Percentiles rank a stretch among this genome's conserved stretches.
Conservation (phyloP, 495 filamentous ascomycete genomes). For the Lasiosphaeria ovina region DNA sequence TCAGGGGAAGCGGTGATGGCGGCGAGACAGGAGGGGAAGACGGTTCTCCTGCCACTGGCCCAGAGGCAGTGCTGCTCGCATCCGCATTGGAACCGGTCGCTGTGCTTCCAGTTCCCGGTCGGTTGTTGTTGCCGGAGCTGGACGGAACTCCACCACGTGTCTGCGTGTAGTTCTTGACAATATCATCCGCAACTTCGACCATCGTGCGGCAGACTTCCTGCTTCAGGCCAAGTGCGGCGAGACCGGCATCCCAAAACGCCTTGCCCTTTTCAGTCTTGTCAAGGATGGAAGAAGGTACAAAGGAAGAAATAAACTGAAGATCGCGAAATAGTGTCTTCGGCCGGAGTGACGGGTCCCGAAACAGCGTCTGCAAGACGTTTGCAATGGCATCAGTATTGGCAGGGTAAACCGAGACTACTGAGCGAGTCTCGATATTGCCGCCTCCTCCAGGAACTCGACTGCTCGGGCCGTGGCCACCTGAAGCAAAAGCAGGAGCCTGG, state of each 20-base stretch:
- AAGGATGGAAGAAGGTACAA: constrained; percentile 76
- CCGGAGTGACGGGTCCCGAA: constrained; percentile 71
- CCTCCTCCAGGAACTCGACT: constrained; percentile 25
- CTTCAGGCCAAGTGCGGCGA: constrained; percentile 85
- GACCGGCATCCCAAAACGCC: constrained; percentile 90
- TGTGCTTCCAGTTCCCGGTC: constrained; percentile 28
- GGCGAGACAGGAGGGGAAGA: constrained; percentile 25
- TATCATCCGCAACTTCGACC: constrained; percentile 82
- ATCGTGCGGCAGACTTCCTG: constrained; percentile 85
- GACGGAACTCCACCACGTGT: constrained; percentile 31
- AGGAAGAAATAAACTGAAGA: constrained; percentile 90
- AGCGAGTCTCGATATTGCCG: constrained; percentile 40
- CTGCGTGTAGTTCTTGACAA: constrained; percentile 57
- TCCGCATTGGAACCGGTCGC: constrained; percentile 18
- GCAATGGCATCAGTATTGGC: constrained; percentile 73
- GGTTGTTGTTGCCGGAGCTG: constrained; percentile 17
- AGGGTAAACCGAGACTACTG: constrained; percentile 41
- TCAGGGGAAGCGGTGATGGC: constrained; percentile 43
- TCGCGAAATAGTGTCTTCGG: constrained; percentile 93
- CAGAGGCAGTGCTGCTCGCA: constrained; percentile 16
- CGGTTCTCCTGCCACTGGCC: constrained; percentile 11
- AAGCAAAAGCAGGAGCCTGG: constrained; percentile 28
- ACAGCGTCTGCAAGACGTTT: constrained; percentile 72
- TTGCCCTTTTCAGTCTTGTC: constrained; percentile 86
- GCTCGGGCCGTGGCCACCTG: constrained; percentile 26